Conservation (phyloP, 2,329 filamentous ascomycete species). For the Fusarium hainanense region DNA sequence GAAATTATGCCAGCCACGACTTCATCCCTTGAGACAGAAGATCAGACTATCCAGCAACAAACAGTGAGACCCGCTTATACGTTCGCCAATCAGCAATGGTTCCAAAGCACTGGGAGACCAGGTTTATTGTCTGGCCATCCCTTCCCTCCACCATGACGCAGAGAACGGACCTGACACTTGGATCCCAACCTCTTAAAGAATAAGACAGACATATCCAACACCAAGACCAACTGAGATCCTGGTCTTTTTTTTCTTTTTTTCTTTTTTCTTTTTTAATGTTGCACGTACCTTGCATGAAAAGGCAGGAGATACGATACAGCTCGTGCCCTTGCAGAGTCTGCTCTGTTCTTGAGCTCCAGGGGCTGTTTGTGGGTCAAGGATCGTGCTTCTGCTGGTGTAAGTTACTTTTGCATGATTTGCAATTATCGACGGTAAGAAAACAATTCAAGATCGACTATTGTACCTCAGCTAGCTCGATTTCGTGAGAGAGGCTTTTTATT, state of each 20-base stretch:
- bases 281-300: constrained; percentile 36
- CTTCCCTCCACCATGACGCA: constrained; percentile 17
- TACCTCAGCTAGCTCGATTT: not conserved
- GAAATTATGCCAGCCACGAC: constrained; percentile 23
- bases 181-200: constrained; percentile 24
- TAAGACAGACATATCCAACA: constrained; percentile 10
- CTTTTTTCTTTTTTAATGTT: not conserved
- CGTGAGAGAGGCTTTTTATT: no score
- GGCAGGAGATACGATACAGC: constrained; percentile 11
- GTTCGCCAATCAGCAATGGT: constrained; percentile 18
- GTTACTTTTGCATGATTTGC: not conserved
- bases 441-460: not conserved
- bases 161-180: not conserved
- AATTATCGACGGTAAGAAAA: not conserved
- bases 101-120: constrained; percentile 6
- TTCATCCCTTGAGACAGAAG: not conserved
- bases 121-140: not conserved
- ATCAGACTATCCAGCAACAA: not conserved
- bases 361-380: constrained; percentile 14
- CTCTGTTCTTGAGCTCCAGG: not conserved
- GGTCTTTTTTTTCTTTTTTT: not conserved
- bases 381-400: constrained; percentile 7
- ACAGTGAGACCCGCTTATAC: not conserved
- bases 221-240: not conserved
- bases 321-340: constrained; percentile 22